Conservation (phyloP, 2,329 filamentous ascomycete genomes). For the Rhexocercosporidium sp. region DNA sequence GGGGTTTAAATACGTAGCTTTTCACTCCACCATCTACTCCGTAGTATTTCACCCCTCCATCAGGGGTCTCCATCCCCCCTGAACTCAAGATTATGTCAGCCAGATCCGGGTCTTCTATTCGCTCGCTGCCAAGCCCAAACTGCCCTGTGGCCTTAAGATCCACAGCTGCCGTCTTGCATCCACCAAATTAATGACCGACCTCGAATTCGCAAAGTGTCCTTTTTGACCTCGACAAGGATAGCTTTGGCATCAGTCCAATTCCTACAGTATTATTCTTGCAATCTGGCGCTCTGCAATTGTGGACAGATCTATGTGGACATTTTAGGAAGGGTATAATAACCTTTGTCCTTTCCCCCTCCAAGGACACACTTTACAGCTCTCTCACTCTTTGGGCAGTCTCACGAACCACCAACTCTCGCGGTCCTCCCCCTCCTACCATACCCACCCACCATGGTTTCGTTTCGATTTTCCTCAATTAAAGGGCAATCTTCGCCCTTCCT, state of each 20-base stretch:
- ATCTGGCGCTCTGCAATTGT: slow-evolving; percentile 32
- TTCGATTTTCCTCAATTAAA: slow-evolving; percentile 27
- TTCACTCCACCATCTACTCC: neutral
- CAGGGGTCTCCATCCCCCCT: neutral
- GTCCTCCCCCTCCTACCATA: neutral
- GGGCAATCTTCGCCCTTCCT: slow-evolving; percentile 37
- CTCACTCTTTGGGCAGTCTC: slow-evolving; percentile 39
- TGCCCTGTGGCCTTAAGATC: neutral
- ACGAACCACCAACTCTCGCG: neutral
- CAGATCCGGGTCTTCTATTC: too few species aligned
- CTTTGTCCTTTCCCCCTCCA: slow-evolving; percentile 21
- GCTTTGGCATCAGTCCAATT: slow-evolving; percentile 23
- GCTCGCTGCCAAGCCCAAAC: neutral
- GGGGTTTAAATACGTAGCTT: neutral
- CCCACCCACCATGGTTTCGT: slow-evolving; percentile 37
- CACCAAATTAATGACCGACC: neutral
- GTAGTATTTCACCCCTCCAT: neutral
- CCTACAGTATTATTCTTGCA: slow-evolving; percentile 23
- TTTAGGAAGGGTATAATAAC: slow-evolving; percentile 33
- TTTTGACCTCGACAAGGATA: slow-evolving; percentile 34
- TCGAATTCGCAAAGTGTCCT: slow-evolving; percentile 37
- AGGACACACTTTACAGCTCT: slow-evolving; percentile 29
- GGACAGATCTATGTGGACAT: slow-evolving; percentile 41
- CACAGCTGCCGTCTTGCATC: neutral
- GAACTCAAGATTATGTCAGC: neutral